phyloP scores from a whole-genome alignment of 345 rosid genomes.

The Heritiera littoralis region DNA sequence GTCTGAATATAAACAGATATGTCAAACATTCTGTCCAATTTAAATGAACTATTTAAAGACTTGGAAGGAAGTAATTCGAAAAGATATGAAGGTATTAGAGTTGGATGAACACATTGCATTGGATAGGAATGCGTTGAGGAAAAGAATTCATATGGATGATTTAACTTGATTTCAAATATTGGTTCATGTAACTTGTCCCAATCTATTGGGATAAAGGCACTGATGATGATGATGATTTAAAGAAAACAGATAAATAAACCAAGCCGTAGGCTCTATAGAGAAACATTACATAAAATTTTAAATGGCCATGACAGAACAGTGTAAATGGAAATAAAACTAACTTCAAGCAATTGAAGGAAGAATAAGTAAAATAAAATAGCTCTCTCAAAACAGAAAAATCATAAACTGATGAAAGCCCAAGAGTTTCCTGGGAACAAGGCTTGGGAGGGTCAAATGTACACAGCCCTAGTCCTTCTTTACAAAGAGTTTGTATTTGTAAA shows the following conservation, averaged over 20 bases:
- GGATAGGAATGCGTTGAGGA: too few relatives aligned
- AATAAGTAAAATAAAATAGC: not conserved
- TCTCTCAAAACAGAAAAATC: not conserved
- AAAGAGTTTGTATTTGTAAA: not conserved
- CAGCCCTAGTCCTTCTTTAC: not conserved
- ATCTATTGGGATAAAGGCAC: too few relatives aligned
- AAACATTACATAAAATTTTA: not conserved
- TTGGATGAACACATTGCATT: too few relatives aligned
- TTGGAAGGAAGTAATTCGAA: too few relatives aligned
- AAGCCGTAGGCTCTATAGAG: too few relatives aligned
- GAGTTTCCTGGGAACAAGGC: not conserved
- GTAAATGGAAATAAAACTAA: not conserved
- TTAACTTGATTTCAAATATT: too few relatives aligned
- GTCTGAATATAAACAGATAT: not conserved
- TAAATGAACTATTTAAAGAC: not conserved
- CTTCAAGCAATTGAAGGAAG: not conserved
- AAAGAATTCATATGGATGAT: too few relatives aligned
- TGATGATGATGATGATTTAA: too few relatives aligned
- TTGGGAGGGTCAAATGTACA: not conserved
- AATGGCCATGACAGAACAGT: not conserved
- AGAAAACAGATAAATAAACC: not conserved
- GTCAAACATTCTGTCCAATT: slow-evolving; percentile 14
- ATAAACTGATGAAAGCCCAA: not conserved
- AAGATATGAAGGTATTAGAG: too few relatives aligned
- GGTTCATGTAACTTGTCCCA: too few relatives aligned